Evolutionary conservation across 2,329 filamentous ascomycete genomes (phyloP).

Genomic region (Aaosphaeria arxii): DNA sequence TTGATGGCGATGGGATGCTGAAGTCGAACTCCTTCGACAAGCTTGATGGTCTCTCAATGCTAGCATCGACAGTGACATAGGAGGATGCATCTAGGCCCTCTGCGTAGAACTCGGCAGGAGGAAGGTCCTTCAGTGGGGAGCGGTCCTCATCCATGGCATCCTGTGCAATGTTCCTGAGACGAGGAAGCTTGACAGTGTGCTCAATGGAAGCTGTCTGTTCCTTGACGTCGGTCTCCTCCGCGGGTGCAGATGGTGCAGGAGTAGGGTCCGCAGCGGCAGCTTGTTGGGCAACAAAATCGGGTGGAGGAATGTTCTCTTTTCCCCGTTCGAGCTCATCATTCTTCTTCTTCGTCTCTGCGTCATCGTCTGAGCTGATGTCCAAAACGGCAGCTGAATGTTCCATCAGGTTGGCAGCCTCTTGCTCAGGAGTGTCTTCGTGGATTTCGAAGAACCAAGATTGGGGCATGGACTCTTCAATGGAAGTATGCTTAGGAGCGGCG

Average conservation of each 20-base stretch:
- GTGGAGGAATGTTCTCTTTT: constrained; percentile 91
- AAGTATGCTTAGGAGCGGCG: constrained; percentile 33
- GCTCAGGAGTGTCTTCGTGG: constrained; percentile 85
- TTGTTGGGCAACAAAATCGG: constrained; percentile 33
- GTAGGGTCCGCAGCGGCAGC: constrained; percentile 3
- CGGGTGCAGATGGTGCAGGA: constrained; percentile 10
- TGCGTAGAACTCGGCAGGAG: constrained; percentile 36
- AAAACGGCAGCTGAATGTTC: constrained; percentile 84
- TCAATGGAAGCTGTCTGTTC: constrained; percentile 1
- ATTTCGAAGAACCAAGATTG: constrained; percentile 87
- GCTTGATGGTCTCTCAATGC: constrained; percentile 31
- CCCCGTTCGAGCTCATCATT: constrained; percentile 60
- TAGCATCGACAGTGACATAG: constrained; percentile 35
- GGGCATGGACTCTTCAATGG: constrained; percentile 54
- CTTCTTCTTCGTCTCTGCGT: constrained; percentile 57
- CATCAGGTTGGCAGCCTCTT: constrained; percentile 88
- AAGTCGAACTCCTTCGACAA: constrained; percentile 35
- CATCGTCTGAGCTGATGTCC: constrained; percentile 88
- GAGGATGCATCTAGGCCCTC: constrained; percentile 34
- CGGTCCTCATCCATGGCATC: constrained; percentile 42
- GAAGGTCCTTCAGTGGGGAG: constrained; percentile 34
- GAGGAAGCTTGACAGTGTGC: constrained; percentile 23
- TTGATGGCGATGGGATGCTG: constrained; percentile 9
- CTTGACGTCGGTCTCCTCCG: constrained; percentile 6
- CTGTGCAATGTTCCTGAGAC: constrained; percentile 23